These are phyloP conservation scores for Stachybotrys chartarum DNA, from an alignment of 2,329 filamentous ascomycete species.

Conservation along the genomic window DNA sequence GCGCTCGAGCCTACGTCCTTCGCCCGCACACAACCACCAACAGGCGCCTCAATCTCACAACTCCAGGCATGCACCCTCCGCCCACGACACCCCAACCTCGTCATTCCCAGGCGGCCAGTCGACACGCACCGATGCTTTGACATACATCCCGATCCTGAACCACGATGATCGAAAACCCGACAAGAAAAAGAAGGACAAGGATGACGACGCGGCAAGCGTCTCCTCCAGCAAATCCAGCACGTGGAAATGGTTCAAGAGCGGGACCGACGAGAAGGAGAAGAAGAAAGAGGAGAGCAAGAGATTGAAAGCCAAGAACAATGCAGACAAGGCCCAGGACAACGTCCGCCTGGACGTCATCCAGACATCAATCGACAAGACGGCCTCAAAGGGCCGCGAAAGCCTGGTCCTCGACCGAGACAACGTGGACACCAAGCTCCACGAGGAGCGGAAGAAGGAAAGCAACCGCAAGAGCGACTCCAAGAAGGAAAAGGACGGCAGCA, in stretches of 20 bases:
- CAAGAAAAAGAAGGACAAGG: slow-evolving; percentile 70
- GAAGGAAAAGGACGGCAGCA: slow-evolving; percentile 85
- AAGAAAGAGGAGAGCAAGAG: slow-evolving; percentile 58
- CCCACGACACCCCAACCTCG: slow-evolving; percentile 28
- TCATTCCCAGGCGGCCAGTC: slow-evolving; percentile 61
- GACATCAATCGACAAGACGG: slow-evolving; percentile 68
- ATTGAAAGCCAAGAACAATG: slow-evolving; percentile 52
- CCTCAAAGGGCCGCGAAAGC: slow-evolving; percentile 68
- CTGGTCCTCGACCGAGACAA: slow-evolving; percentile 74
- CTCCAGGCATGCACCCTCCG: background rate
- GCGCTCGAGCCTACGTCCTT: slow-evolving; percentile 26
- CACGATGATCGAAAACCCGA: slow-evolving; percentile 67
- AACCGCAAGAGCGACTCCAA: slow-evolving; percentile 70
- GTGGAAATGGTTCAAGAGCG: slow-evolving; percentile 73
- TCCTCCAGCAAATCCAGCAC: slow-evolving; percentile 58
- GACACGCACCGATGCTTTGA: slow-evolving; percentile 65
- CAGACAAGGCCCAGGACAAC: slow-evolving; percentile 63
- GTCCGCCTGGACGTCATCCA: slow-evolving; percentile 81
- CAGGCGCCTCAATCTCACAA: slow-evolving; percentile 8
- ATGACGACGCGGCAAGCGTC: slow-evolving; percentile 52
- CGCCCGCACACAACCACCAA: slow-evolving; percentile 11
- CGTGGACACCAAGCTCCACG: slow-evolving; percentile 63
- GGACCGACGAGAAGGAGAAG: slow-evolving; percentile 62
- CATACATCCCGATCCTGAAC: slow-evolving; percentile 66
- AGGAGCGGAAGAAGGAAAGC: slow-evolving; percentile 77